Evolutionary conservation across 257 asterid species (phyloP).

Genomic region (Coffea canephora): DNA sequence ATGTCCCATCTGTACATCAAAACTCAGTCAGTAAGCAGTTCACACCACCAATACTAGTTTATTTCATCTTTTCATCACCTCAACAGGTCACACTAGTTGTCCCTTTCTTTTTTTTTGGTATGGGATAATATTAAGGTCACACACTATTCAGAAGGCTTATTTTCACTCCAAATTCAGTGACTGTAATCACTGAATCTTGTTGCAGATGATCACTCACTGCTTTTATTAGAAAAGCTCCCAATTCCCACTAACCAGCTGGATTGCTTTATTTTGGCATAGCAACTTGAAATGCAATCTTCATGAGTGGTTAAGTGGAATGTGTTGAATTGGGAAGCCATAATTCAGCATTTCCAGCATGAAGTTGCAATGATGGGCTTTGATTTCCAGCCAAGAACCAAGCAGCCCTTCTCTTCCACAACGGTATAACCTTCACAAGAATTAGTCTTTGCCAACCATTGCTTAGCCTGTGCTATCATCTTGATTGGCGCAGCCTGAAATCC

Average conservation of each 20-base stretch:
- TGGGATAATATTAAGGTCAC: not conserved
- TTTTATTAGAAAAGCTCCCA: constrained; percentile 1
- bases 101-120: not conserved
- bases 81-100: not conserved
- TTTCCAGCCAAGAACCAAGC: constrained; percentile 85
- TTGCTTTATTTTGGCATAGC: not conserved
- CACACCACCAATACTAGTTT: not conserved
- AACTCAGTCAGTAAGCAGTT: not conserved
- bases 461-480: constrained; percentile 62
- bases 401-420: constrained; percentile 72
- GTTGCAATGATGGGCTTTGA: constrained; percentile 84
- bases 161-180: not conserved
- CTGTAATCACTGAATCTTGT: not conserved
- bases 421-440: constrained; percentile 65
- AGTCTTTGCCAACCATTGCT: constrained; percentile 55
- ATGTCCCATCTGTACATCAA: constrained; percentile 3
- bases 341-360: constrained; percentile 89
- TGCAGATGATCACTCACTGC: not conserved
- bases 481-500: constrained; percentile 63
- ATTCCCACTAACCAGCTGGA: constrained; percentile 2
- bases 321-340: not conserved
- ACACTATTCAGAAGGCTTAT: not conserved
- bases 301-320: not conserved
- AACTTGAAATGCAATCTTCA: not conserved
- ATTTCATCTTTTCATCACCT: constrained; percentile 9